These are phyloP conservation scores for Eucalyptus polybractea DNA, from an alignment of 345 rosid species.

Conservation along the genomic window DNA sequence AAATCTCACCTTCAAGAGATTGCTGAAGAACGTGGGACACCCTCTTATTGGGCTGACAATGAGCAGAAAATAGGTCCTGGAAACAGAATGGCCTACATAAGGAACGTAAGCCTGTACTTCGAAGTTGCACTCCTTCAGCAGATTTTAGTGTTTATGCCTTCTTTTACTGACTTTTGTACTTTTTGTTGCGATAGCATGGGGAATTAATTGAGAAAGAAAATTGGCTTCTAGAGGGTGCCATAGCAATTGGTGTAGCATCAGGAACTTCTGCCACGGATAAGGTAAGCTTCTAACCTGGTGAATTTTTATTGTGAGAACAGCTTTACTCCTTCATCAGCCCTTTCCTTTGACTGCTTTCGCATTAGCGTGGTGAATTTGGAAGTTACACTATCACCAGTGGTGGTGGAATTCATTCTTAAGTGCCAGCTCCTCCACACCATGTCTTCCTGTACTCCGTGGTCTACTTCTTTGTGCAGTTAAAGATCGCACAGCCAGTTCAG, in stretches of 20 bases:
- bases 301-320: background rate
- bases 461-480: constrained; percentile 25
- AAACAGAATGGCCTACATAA: constrained; percentile 67
- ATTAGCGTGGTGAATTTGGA: background rate
- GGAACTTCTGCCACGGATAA: constrained; percentile 93
- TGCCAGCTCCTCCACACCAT: constrained; percentile 21
- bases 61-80: constrained; percentile 91
- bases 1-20: constrained; percentile 97
- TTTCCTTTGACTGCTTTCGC: background rate
- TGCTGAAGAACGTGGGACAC: constrained; percentile 70
- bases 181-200: constrained; percentile 39
- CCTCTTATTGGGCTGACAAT: constrained; percentile 80
- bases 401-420: constrained; percentile 24
- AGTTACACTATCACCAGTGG: background rate
- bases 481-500: constrained; percentile 13
- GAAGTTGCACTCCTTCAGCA: background rate
- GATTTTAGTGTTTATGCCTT: background rate
- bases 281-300: constrained; percentile 23
- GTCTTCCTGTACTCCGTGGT: constrained; percentile 14
- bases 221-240: constrained; percentile 74
- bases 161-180: background rate
- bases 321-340: background rate
- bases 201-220: constrained; percentile 83
- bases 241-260: constrained; percentile 77
- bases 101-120: constrained; percentile 29